These are phyloP conservation scores for Scedosporium apiospermum DNA, from an alignment of 2,329 filamentous ascomycete genomes.

Conservation along the genomic window DNA sequence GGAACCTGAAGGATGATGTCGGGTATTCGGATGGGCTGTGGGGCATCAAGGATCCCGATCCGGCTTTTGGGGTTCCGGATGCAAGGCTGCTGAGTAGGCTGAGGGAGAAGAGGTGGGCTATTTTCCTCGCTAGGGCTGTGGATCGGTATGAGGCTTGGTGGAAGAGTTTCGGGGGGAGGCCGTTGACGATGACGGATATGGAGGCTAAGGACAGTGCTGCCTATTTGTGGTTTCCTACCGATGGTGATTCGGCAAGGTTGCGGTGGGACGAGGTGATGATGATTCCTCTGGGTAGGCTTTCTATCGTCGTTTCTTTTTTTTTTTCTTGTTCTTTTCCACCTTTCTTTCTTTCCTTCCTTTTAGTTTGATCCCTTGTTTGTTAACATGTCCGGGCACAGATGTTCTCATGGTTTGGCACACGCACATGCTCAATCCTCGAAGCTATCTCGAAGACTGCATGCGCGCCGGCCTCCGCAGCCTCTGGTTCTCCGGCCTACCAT, in stretches of 20 bases:
- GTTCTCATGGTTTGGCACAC: conserved; percentile 74
- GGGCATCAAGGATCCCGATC: conserved; percentile 30
- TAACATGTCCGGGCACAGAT: conserved; percentile 33
- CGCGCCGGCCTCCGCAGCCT: conserved; percentile 42
- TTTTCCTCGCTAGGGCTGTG: conserved; percentile 60
- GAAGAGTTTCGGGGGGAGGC: conserved; percentile 23
- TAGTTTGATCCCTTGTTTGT: not conserved
- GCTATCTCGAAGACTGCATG: conserved; percentile 66
- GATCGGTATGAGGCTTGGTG: conserved; percentile 63
- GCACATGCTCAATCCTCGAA: conserved; percentile 67
- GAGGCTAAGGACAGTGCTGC: conserved; percentile 8
- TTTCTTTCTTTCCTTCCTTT: no score
- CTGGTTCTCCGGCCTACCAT: conserved; percentile 59
- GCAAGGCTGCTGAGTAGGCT: conserved; percentile 34
- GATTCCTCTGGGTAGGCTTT: conserved; percentile 47
- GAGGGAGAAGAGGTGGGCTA: conserved; percentile 63
- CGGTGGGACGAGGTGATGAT: conserved; percentile 32
- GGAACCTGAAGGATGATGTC: conserved; percentile 56
- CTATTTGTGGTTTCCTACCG: conserved; percentile 25
- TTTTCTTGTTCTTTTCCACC: no score
- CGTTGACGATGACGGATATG: conserved; percentile 28
- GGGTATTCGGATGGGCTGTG: conserved; percentile 60
- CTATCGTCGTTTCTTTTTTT: not conserved
- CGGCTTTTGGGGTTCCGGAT: conserved; percentile 20
- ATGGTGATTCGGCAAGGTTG: conserved; percentile 11